Evolutionary conservation across 768 basidiomycete genomes (phyloP), one percentile per base, ranked within the genome.

Genomic region (Boletus subparvulus): DNA sequence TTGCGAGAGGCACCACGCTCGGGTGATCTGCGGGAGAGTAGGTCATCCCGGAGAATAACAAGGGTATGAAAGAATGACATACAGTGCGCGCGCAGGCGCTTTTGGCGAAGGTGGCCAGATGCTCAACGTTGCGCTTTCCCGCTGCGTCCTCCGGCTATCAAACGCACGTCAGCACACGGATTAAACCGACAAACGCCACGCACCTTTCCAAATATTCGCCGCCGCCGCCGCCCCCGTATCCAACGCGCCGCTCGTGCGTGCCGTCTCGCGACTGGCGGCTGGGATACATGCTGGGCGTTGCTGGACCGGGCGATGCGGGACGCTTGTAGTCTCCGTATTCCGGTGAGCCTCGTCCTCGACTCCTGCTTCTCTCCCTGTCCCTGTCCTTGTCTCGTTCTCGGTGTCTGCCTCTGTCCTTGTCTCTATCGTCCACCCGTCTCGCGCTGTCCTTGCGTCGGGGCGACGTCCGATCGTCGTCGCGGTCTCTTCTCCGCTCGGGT

Each of bases 51-150:
- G 21, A 14, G 8, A 50, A 26, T 28, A 40, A 6, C n/a, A 35
- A 28, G 3, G 7, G 10, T 0, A 6, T 13, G 26, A 26, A 55
- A 40, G 21, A 7, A 43, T 26, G 3, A 76, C 85, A 32, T 72
- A 89, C 83, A 83, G 60, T 45, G 73, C 70, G 37, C 89, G 82
- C 37, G 80, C 74, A 52, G 84, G 83, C 11, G 78, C 82, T 60
- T 86, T 87, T 0, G 92, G 92, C 3, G 92, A 94, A 4, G 84
- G 72, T 2, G 92, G 92, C 92, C 92, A 94, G n/a, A 92, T 78
- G 61, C 80, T 79, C 2, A 84, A 69, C 6, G 77, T 78, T 10
- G 73, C 81, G 6, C 63, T 76, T 61, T 84, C 84, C 47, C 92
- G 78, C 67, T 92, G 86, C 46, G 77, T 67, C 53, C 89, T 78